phyloP scores from a whole-genome alignment of 768 basidiomycete genomes.

The Serendipita sp. region DNA sequence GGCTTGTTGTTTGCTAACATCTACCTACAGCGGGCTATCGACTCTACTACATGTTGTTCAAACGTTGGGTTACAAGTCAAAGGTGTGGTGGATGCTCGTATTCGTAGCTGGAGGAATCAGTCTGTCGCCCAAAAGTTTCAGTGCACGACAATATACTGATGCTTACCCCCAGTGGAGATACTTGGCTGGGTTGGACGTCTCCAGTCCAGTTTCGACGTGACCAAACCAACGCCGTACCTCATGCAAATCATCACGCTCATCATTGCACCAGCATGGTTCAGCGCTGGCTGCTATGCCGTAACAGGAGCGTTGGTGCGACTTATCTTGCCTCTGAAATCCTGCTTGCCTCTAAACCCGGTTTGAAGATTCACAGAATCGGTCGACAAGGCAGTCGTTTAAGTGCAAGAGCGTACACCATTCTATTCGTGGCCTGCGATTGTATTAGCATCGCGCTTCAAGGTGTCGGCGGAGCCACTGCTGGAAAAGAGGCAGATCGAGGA shows the following conservation, averaged over 20 bases:
- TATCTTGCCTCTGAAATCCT: too few relatives aligned
- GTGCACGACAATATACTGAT: neutral
- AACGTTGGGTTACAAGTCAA: neutral
- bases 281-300: neutral
- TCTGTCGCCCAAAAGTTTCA: neutral
- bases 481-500: neutral
- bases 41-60: neutral
- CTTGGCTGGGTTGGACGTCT: conserved; percentile 2
- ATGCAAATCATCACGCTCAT: conserved; percentile 3
- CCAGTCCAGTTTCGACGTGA: neutral
- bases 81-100: conserved; percentile 1
- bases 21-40: neutral
- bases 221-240: neutral
- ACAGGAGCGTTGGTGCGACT: neutral
- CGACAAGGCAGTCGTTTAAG: neutral
- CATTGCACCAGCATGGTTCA: conserved; percentile 3
- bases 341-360: neutral
- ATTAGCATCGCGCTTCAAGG: neutral
- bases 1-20: neutral
- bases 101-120: neutral
- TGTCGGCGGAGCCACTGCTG: neutral
- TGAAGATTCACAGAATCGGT: neutral
- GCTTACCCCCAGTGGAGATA: neutral
- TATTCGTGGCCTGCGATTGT: neutral
- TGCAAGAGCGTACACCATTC: neutral